A percentile compares a stretch with the other conserved stretches of the same genome.
These are phyloP conservation scores for Rosellinia necatrix DNA, from an alignment of 2,329 filamentous ascomycete species.

Conservation along the genomic window DNA sequence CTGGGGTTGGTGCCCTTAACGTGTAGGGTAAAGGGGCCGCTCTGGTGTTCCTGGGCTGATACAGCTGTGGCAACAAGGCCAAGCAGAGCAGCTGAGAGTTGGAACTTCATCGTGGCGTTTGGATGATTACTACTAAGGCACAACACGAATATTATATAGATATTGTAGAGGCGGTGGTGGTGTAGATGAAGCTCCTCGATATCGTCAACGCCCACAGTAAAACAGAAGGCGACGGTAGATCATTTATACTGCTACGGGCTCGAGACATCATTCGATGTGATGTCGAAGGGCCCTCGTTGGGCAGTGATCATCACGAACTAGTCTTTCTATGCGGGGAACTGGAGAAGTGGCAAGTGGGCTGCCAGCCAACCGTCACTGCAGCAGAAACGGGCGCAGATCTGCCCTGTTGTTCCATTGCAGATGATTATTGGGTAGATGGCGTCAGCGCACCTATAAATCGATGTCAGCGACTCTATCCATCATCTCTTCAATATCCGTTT, in stretches of 20 bases:
- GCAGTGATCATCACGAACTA: conserved; percentile 21
- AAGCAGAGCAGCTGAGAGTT: conserved; percentile 33
- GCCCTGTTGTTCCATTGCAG: background rate
- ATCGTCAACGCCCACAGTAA: background rate
- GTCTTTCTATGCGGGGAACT: conserved; percentile 6
- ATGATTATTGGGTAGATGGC: conserved; percentile 8
- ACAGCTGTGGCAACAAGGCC: conserved; percentile 37
- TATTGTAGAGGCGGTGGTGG: conserved; percentile 1
- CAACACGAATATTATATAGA: background rate
- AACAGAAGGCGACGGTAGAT: background rate
- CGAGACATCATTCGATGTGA: background rate
- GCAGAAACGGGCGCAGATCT: background rate
- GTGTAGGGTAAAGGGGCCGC: conserved; percentile 42
- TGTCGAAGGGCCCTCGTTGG: background rate
- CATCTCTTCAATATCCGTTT: background rate
- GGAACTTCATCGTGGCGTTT: conserved; percentile 39
- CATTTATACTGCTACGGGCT: conserved; percentile 19
- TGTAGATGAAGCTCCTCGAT: background rate
- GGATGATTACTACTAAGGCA: background rate
- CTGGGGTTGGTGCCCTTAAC: conserved; percentile 35
- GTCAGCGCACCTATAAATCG: conserved; percentile 10
- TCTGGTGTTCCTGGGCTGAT: conserved; percentile 40
- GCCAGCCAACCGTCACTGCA: background rate
- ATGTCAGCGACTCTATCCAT: background rate
- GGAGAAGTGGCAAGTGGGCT: background rate